Conservation (phyloP, 129 eudicot genomes). For the Kitagawia praeruptora region DNA sequence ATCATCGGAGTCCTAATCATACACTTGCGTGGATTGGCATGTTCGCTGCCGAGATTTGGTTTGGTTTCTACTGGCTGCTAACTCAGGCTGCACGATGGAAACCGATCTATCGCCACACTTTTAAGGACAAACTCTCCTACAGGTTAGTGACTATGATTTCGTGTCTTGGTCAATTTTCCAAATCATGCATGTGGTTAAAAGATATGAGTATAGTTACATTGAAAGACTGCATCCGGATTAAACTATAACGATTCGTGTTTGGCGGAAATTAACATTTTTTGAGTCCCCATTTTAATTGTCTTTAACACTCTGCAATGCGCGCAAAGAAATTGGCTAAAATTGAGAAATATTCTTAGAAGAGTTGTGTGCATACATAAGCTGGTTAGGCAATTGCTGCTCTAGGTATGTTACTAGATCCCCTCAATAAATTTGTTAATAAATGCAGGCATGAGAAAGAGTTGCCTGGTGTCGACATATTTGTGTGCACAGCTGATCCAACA, state of each 20-base stretch:
- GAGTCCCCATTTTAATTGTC: no score
- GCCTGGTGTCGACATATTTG: slow-evolving; percentile 60
- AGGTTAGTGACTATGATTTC: slow-evolving; percentile 19
- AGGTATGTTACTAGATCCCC: background rate
- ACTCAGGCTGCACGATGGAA: slow-evolving; percentile 70
- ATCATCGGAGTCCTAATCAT: slow-evolving; percentile 10
- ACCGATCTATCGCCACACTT: slow-evolving; percentile 40
- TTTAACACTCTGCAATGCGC: no score
- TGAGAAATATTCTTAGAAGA: background rate
- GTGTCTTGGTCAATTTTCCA: background rate
- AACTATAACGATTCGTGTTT: no score
- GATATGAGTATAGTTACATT: no score
- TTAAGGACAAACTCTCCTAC: slow-evolving; percentile 47
- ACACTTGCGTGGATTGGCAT: slow-evolving; percentile 36
- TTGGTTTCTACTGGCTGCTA: slow-evolving; percentile 66
- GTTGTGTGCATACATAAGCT: background rate
- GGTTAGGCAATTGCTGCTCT: background rate
- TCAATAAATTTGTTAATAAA: background rate
- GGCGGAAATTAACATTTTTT: no score
- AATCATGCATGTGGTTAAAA: no score
- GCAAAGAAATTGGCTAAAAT: background rate
- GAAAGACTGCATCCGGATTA: no score
- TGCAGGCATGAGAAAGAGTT: slow-evolving; percentile 47
- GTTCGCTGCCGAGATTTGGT: slow-evolving; percentile 56
- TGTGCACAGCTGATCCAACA: slow-evolving; percentile 73